Evolutionary conservation across 768 basidiomycete genomes (phyloP), one percentile per base, ranked within the genome.

Genomic region (Russula sp.): DNA sequence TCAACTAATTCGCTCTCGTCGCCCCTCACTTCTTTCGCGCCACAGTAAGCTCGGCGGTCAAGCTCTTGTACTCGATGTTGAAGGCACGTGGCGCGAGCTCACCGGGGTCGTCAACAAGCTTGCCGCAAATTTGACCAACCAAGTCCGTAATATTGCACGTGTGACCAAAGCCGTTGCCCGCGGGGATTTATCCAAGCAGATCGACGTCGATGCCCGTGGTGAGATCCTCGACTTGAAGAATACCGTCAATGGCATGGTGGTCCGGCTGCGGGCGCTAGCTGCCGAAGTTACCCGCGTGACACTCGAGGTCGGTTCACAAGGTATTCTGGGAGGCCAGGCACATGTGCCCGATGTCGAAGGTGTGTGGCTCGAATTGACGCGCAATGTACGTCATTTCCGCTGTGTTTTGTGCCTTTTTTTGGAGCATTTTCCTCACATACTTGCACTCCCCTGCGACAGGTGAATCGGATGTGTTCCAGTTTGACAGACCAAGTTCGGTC

Each of bases 141-240:
- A 82, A 62, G 81, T 82, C 13, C 78, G 80, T 40, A 78, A 77
- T 20, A 84, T 84, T 69, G 82, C 83, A 30, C 76, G 76, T 50
- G 84, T 85, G 64, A 85, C 84, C 18, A 85, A 81, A 63, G 84
- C 84, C 1, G 92, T 95, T 70, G 94, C 93, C 0, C 76, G 85
- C 51, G 94, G 94, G n/a, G 93, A 96, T 75, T 75, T 92, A 67
- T 86, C 83, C 59, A 90, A 90, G 74, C 90, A 89, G 71, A 94
- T 96, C 67, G 90, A 92, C 58, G 92, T 95, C 66, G 90, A 92
- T 68, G 88, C 87, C 13, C 81, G 85, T 13, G 94, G 94, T 20
- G 94, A 96, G 74, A 94, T 96, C 59, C 76, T 89, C 59, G 89
- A 91, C 71, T 77, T 92, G 73, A 91, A 83, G 73, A 79, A 79